Conservation (phyloP, 2,329 filamentous ascomycete species). For the Plenodomus lindquistii region DNA sequence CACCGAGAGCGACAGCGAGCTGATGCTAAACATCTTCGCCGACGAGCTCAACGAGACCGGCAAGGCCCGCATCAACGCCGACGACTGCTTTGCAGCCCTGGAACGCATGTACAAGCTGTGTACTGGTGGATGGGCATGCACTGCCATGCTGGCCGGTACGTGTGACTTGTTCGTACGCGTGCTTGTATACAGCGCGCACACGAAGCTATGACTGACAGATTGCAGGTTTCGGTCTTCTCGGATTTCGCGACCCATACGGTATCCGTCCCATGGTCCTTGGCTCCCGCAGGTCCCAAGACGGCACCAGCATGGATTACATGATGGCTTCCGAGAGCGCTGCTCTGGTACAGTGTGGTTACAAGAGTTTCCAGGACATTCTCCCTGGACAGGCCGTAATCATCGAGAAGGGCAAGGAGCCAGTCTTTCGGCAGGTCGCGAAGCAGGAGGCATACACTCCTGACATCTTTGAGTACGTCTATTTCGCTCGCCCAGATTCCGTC, state of each 20-base stretch:
- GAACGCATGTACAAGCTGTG: constrained; percentile 73
- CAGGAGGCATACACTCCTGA: constrained; percentile 76
- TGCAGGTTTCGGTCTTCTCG: constrained; percentile 73
- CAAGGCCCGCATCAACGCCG: constrained; percentile 77
- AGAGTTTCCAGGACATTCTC: constrained; percentile 73
- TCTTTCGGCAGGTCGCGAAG: constrained; percentile 74
- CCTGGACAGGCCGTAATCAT: constrained; percentile 87
- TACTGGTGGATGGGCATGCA: constrained; percentile 77
- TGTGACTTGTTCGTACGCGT: not conserved
- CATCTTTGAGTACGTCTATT: constrained; percentile 88
- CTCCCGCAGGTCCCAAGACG: constrained; percentile 68
- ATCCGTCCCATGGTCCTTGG: constrained; percentile 84
- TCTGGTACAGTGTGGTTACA: constrained; percentile 78
- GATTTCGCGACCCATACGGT: constrained; percentile 77
- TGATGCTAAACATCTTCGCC: constrained; percentile 88
- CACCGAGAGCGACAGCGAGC: constrained; percentile 84
- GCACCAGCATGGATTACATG: constrained; percentile 78
- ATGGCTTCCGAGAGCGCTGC: constrained; percentile 89
- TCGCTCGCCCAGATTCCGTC: constrained; percentile 77
- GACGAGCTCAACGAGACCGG: constrained; percentile 78
- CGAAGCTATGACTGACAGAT: constrained; percentile 11
- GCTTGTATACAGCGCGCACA: not conserved
- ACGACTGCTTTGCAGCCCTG: constrained; percentile 75
- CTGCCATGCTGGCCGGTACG: constrained; percentile 75
- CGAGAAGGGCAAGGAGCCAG: constrained; percentile 72